phyloP scores from a whole-genome alignment of 495 filamentous ascomycete genomes.

The Gamarada debralockiae region DNA sequence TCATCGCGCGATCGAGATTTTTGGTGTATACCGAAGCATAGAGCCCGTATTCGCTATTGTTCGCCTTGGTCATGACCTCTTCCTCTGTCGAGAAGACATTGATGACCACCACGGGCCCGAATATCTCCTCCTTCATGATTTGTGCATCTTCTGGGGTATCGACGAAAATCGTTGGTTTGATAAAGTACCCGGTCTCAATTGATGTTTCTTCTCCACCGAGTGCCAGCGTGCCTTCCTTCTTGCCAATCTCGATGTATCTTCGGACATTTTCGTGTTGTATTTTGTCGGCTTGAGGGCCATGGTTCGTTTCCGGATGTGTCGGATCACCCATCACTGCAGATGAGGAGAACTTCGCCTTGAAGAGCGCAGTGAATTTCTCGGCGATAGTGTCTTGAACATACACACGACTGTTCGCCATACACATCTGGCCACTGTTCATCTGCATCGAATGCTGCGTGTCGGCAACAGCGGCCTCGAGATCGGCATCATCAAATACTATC shows the following conservation, averaged over 20 bases:
- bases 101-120: constrained; percentile 50
- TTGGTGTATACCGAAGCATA: constrained; percentile 82
- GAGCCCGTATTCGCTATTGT: constrained; percentile 77
- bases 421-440: constrained; percentile 97
- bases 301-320: constrained; percentile 80
- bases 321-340: constrained; percentile 80
- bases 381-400: constrained; percentile 18
- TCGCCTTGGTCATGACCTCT: constrained; percentile 73
- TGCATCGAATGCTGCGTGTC: constrained; percentile 98
- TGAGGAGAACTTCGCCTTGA: constrained; percentile 35
- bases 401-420: constrained; percentile 74
- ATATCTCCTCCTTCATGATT: constrained; percentile 57
- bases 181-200: neutral
- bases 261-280: constrained; percentile 57
- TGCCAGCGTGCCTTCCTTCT: constrained; percentile 52
- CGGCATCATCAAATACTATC: constrained; percentile 92
- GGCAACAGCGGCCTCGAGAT: constrained; percentile 89
- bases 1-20: constrained; percentile 69
- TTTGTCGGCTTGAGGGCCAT: constrained; percentile 71
- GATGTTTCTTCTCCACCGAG: constrained; percentile 4
- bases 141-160: constrained; percentile 9
- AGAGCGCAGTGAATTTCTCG: constrained; percentile 8
- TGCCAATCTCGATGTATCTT: constrained; percentile 57
- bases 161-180: constrained; percentile 14
- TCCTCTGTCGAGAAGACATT: constrained; percentile 55